A percentile compares a stretch with the other conserved stretches of the same genome.
Evolutionary conservation across 148 eudicot genomes (phyloP).

Genomic region (Rhododendron mucronatum): DNA sequence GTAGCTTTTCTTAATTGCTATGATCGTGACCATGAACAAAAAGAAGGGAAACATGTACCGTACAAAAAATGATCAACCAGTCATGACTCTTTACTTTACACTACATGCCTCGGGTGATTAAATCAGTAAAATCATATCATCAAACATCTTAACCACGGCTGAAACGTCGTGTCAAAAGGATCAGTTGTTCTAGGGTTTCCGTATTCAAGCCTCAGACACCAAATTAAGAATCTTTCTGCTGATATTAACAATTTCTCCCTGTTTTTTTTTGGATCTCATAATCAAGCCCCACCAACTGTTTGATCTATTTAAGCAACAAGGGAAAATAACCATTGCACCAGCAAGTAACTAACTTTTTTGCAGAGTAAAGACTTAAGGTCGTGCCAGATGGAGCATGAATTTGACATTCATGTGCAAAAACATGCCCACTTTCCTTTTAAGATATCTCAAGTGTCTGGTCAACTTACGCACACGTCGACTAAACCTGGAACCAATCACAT

Average conservation of each 20-base stretch:
- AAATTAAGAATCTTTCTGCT: background rate
- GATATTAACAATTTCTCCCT: background rate
- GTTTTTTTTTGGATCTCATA: background rate
- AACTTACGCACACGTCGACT: too few relatives aligned
- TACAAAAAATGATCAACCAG: background rate
- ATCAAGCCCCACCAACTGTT: background rate
- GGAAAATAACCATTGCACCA: background rate
- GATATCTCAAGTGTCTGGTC: too few relatives aligned
- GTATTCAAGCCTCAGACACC: background rate
- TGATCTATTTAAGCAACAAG: background rate
- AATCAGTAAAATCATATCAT: background rate
- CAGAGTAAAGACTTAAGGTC: background rate
- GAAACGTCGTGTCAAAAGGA: background rate
- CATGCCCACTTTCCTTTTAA: too few relatives aligned
- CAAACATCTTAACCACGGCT: background rate
- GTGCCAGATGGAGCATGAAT: background rate
- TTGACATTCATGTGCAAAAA: too few relatives aligned
- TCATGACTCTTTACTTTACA: background rate
- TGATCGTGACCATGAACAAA: background rate
- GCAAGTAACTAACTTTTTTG: background rate
- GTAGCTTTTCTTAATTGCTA: background rate
- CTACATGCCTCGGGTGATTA: background rate
- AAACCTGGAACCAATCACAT: too few relatives aligned
- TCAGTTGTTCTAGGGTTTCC: background rate
- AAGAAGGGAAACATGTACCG: background rate